These are phyloP conservation scores for Leishmania major DNA, from an alignment of 208 protist genomes.

Conservation along the genomic window DNA sequence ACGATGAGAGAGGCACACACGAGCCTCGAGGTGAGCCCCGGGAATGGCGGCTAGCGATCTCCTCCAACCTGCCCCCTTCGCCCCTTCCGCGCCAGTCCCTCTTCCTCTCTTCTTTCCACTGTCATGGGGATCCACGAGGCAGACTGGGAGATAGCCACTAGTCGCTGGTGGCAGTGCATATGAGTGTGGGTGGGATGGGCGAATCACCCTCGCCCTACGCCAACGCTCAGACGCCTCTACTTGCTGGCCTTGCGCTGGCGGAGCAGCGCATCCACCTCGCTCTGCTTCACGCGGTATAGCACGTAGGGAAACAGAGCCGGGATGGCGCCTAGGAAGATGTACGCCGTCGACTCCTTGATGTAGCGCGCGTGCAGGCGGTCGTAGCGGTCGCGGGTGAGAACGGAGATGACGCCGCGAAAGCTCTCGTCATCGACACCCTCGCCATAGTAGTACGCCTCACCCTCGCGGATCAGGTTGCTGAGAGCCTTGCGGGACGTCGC, in stretches of 20 bases:
- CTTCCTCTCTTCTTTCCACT: background rate
- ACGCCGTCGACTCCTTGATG: constrained; percentile 74
- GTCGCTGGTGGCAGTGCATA: background rate
- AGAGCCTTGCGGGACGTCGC: constrained; percentile 48
- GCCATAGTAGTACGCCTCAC: constrained; percentile 68
- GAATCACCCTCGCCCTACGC: background rate
- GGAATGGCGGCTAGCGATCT: background rate
- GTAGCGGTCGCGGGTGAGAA: constrained; percentile 84
- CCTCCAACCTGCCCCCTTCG: background rate
- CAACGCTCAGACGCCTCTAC: constrained; percentile 11
- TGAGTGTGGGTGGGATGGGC: background rate
- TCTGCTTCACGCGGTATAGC: constrained; percentile 79
- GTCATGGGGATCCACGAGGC: background rate
- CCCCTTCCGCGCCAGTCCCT: background rate
- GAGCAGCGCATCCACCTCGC: constrained; percentile 70
- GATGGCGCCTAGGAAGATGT: constrained; percentile 80
- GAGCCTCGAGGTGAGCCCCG: background rate
- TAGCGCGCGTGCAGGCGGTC: constrained; percentile 80
- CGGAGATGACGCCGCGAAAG: constrained; percentile 80
- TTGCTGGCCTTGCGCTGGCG: constrained; percentile 63
- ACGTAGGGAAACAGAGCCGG: constrained; percentile 78
- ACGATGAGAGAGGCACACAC: background rate
- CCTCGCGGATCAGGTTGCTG: constrained; percentile 88
- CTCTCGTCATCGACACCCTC: constrained; percentile 82
- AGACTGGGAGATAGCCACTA: background rate